A percentile compares a stretch with the other conserved stretches of the same genome.
These are phyloP conservation scores for Herpetospermum pedunculosum DNA, from an alignment of 306 rosid genomes.

Conservation along the genomic window DNA sequence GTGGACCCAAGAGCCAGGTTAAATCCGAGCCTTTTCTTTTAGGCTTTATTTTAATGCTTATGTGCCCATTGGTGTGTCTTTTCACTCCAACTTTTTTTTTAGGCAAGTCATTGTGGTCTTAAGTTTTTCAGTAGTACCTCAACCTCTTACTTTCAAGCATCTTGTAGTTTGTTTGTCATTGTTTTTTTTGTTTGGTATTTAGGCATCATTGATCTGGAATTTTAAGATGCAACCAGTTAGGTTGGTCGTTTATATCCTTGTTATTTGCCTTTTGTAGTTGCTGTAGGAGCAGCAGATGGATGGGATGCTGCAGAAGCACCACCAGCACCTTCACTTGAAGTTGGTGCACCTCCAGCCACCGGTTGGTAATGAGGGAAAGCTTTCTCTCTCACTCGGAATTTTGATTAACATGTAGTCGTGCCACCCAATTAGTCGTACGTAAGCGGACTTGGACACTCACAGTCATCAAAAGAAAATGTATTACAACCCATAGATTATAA, in stretches of 20 bases:
- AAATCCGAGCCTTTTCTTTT: neutral
- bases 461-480: neutral
- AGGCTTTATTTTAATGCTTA: neutral
- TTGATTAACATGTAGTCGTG: neutral
- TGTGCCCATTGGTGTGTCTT: neutral
- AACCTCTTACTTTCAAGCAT: neutral
- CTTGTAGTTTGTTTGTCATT: neutral
- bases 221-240: neutral
- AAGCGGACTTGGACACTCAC: neutral
- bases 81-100: too few species aligned
- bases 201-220: neutral
- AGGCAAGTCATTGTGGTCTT: neutral
- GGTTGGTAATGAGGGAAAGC: slow-evolving; percentile 14
- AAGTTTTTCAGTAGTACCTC: neutral
- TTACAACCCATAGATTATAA: neutral
- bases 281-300: slow-evolving; percentile 10
- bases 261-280: too few species aligned
- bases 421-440: neutral
- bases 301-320: slow-evolving; percentile 24
- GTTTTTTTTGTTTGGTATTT: neutral
- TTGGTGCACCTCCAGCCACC: neutral
- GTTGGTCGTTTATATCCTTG: too few species aligned
- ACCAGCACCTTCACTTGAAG: slow-evolving; percentile 16
- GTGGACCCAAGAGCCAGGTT: slow-evolving; percentile 31
- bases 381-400: neutral